Evolutionary conservation across 2,329 filamentous ascomycete species (phyloP), one percentile per base, ranked within the genome.

Genomic region (Neopestalotiopsis sp.): DNA sequence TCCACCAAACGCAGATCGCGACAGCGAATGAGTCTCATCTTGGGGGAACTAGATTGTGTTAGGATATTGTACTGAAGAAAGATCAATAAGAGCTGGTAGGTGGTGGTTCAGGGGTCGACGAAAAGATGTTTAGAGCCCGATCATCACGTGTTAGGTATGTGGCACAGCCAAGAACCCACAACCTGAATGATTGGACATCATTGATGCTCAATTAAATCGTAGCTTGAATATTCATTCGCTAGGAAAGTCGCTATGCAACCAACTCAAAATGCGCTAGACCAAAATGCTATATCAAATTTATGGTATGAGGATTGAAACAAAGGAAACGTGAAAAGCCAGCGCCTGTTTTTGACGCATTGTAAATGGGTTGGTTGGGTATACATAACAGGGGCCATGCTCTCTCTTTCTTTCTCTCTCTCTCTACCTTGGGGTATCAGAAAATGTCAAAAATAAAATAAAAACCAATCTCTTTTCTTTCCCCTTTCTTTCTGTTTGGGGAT

Each of bases 351-450:
- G 34, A n/a, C 45, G 45, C 45, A 53, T 53, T 53, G 45, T 53
- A 20, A 53, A 53, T 53, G 45, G 45, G 45, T 28, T 38, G 45
- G 45, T 5, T 53, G 20, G 17, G 20, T 53, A 17, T 53, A 53
- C 45, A 53, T 53, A 9, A 53, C 9, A 53, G 20, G 45, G n/a
- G 17, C 7, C 45, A 53, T 53, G 14, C 45, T 53, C 20, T n/a
- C n/a, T 53, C 45, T 53, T 24, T 20, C 20, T 20, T 7, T 53
- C 6, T 9, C 45, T 53, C 17, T 20, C 20, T 53, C 45, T 53
- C 57, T 59, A 59, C 24, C 59, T 6, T 34, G 32, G 59, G 59
- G 59, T 62, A 62, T 62, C 59, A 62, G 32, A 62, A 62, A 20
- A 14, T 14, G 28, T 20, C 14, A 40, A 62, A 34, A 61, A 62